Conservation (phyloP, 2,329 filamentous ascomycete species). For the Paecilomyces variotii region DNA sequence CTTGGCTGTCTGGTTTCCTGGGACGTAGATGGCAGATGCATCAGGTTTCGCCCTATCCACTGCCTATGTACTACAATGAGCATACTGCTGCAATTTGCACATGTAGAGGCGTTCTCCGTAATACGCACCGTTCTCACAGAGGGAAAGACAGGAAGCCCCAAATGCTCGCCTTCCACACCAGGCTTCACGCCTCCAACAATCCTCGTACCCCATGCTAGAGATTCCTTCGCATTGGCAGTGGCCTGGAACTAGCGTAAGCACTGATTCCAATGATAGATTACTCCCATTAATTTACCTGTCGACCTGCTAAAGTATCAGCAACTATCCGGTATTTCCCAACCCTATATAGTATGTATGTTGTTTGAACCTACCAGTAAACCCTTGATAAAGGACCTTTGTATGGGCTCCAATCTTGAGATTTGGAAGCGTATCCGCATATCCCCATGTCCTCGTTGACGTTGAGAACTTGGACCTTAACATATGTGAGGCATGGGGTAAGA, state of each 20-base stretch:
- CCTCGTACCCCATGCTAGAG: conserved; percentile 68
- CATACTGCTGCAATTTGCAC: not conserved
- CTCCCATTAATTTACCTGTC: conserved; percentile 21
- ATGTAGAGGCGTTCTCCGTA: too few species aligned
- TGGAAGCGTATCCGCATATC: conserved; percentile 54
- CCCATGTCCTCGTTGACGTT: conserved; percentile 17
- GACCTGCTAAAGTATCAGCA: conserved; percentile 16
- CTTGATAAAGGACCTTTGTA: conserved; percentile 62
- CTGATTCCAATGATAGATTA: not conserved
- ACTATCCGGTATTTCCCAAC: not conserved
- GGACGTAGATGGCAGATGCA: conserved; percentile 72
- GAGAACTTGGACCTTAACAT: conserved; percentile 18
- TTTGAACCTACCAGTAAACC: conserved; percentile 53
- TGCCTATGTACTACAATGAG: conserved; percentile 38
- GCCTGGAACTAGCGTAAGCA: conserved; percentile 40
- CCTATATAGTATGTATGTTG: not conserved
- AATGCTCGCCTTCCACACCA: conserved; percentile 60
- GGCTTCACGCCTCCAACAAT: conserved; percentile 73
- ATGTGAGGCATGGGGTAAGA: conserved; percentile 3
- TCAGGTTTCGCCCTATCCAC: conserved; percentile 64
- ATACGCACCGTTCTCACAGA: conserved; percentile 50
- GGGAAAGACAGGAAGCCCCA: conserved; percentile 64
- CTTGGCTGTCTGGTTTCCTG: conserved; percentile 61
- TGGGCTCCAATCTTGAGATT: conserved; percentile 60
- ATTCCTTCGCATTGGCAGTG: conserved; percentile 68